Conservation (phyloP, 345 rosid genomes). For the Citrus glauca region DNA sequence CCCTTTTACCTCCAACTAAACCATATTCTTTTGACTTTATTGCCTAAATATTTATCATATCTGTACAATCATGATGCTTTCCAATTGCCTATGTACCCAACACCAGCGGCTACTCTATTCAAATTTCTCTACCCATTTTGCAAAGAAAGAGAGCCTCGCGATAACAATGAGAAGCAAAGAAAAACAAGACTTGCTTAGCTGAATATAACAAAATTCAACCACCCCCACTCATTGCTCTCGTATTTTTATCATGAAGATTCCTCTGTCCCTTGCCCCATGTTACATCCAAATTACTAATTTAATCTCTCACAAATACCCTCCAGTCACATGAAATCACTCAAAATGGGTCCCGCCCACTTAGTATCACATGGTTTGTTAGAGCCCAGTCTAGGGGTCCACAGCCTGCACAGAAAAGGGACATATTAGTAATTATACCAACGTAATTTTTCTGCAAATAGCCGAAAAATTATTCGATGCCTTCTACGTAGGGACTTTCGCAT, state of each 20-base stretch:
- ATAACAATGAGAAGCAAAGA: background rate
- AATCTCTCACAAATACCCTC: slow-evolving; percentile 18
- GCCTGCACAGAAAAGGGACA: no score
- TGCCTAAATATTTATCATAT: background rate
- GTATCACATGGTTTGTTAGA: slow-evolving; percentile 6
- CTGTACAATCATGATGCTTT: background rate
- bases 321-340: slow-evolving; percentile 11
- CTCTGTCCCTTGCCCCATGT: background rate
- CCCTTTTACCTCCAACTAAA: background rate
- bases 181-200: slow-evolving; percentile 4
- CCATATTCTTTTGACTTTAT: background rate
- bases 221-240: slow-evolving; percentile 29
- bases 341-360: slow-evolving; percentile 12
- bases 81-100: slow-evolving; percentile 1
- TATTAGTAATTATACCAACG: background rate
- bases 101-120: background rate
- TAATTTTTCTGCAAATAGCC: background rate
- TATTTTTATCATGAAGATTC: slow-evolving; percentile 15
- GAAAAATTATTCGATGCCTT: background rate
- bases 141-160: background rate
- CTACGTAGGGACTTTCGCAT: background rate
- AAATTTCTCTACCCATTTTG: background rate
- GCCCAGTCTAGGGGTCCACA: background rate
- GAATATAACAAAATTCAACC: slow-evolving; percentile 25
- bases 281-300: background rate